phyloP scores from a whole-genome alignment of 176 grass and related monocot genomes.

The Aegilops umbellulata region DNA sequence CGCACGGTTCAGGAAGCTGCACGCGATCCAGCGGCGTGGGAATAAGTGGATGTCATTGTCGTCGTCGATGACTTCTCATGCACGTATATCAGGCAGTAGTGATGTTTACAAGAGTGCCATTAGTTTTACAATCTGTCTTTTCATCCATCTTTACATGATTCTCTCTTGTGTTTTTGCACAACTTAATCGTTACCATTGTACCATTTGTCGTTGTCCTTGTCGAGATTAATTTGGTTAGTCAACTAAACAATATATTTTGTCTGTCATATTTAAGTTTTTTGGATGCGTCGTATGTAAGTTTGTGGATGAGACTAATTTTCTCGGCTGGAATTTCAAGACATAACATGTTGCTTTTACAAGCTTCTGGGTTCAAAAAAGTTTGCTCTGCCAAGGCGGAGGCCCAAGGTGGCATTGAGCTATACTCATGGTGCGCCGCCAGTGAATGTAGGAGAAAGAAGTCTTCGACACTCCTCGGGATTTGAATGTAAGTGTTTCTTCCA shows the following conservation, averaged over 20 bases:
- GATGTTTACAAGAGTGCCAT: neutral
- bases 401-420: too few relatives aligned
- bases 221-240: too few relatives aligned
- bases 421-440: too few relatives aligned
- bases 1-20: conserved; percentile 61
- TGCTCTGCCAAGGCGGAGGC: too few relatives aligned
- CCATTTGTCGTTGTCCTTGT: neutral
- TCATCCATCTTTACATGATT: neutral
- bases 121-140: too few relatives aligned
- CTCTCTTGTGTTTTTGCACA: too few relatives aligned
- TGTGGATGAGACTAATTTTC: neutral
- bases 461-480: too few relatives aligned
- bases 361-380: neutral
- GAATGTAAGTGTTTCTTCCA: too few relatives aligned
- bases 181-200: neutral
- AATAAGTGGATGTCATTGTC: neutral
- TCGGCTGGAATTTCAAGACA: neutral
- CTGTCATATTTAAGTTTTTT: too few relatives aligned
- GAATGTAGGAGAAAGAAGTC: too few relatives aligned
- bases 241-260: neutral
- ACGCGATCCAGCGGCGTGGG: neutral
- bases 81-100: too few relatives aligned
- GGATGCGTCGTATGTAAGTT: neutral
- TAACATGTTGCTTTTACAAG: too few relatives aligned
- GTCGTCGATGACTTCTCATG: neutral